Base-by-base conservation (phyloP, 129 eudicot species). In the Rutidosis leptorrhynchoides region DNA sequence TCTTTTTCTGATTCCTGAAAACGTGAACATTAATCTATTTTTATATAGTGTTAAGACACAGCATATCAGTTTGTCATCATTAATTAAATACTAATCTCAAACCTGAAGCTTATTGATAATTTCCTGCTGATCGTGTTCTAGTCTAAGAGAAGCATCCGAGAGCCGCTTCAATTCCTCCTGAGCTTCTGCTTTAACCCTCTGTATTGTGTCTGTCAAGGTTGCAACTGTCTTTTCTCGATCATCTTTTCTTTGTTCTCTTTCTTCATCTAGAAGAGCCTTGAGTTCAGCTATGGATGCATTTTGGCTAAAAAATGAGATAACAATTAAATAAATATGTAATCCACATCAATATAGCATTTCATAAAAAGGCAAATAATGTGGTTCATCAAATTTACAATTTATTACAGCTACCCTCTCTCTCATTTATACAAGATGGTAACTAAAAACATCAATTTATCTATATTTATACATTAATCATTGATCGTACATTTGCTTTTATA, bases 91-190 rank as follows among this genome's bases (percentile, higher is more conserved):
- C 64, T 2, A 17, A 28, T 37, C 70, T 58, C 63, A 68, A 40
- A 88, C 98, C 98, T 93, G 95, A 80, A 93, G 96, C 75, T 93
- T 93, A 77, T 82, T 83, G 25, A 93, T 86, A 46, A 89, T 67
- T 84, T 93, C 98, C 82, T 88, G 89, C 74, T 78, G 96, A 77
- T 93, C 98, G n/a, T 79, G 89, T 80, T 88, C 98, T 52, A 92
- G 78, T 61, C 73, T 80, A 53, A 64, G 32, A 72, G 92, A 77
- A 64, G 84, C 71, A 33, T 89, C 96, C 24, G 95, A 83, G 8
- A 82, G 64, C 24, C 88, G 78, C 62, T 86, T 83, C 65, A 93
- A 24, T 84, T 93, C 98, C 80, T 92, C 96, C 67, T 87, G 83
- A 57, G 95, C 84, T 82, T 93, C 90, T 67, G 92, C 76, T 77